These are phyloP conservation scores for peach (Prunus persica) DNA, from an alignment of 306 rosid genomes.

Conservation along the genomic window DNA sequence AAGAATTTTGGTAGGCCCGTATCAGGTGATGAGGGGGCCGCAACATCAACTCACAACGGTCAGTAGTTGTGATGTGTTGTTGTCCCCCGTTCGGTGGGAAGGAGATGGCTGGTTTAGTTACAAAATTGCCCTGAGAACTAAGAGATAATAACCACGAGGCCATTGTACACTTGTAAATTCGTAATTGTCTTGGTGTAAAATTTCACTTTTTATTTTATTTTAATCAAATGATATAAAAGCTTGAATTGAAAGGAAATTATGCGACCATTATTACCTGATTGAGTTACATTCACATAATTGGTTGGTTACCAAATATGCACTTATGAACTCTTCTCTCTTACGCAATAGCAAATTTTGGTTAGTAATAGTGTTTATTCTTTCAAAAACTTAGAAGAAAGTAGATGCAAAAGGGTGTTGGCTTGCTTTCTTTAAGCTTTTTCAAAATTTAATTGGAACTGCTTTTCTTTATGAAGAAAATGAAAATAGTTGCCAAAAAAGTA, in stretches of 20 bases:
- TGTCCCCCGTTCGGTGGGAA: conserved; percentile 13
- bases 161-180: not conserved
- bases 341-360: not conserved
- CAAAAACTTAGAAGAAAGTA: too few species aligned
- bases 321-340: not conserved
- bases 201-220: not conserved
- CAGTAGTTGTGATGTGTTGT: not conserved
- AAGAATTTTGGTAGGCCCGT: not conserved
- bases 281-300: not conserved
- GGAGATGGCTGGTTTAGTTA: not conserved
- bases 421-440: too few species aligned
- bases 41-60: not conserved
- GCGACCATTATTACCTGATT: not conserved
- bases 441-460: too few species aligned
- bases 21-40: not conserved
- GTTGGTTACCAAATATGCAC: not conserved
- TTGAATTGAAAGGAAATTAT: too few species aligned
- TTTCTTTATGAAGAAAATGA: too few species aligned
- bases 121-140: not conserved
- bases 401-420: too few species aligned
- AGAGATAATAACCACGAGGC: not conserved
- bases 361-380: not conserved
- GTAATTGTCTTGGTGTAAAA: too few species aligned
- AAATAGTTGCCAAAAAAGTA: too few species aligned
- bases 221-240: not conserved